Evolutionary conservation across 257 asterid species (phyloP).

Genomic region (Sherardia arvensis): DNA sequence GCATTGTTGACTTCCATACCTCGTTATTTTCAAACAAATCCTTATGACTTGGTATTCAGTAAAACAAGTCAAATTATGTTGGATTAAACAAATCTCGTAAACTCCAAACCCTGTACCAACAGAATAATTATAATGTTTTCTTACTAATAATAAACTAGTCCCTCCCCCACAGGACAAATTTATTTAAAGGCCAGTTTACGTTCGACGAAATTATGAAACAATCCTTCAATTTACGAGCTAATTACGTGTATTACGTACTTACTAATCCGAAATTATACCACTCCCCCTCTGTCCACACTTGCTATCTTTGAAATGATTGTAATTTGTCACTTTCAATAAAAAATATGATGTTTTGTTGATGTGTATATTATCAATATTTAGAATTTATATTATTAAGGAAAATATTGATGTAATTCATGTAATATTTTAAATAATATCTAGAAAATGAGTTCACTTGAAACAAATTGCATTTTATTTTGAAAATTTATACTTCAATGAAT

Average conservation of each 20-base stretch:
- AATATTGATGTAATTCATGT: too few relatives aligned
- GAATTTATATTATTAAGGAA: too few relatives aligned
- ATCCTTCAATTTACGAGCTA: neutral
- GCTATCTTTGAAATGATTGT: too few relatives aligned
- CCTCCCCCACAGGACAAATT: neutral
- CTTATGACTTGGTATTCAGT: slow-evolving; percentile 11
- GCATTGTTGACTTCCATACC: slow-evolving; percentile 22
- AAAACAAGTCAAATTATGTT: slow-evolving; percentile 28
- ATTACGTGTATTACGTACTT: neutral
- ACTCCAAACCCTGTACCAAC: slow-evolving; percentile 38
- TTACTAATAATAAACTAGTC: slow-evolving; percentile 21
- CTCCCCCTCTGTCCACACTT: too few relatives aligned
- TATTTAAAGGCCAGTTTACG: neutral
- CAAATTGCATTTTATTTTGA: too few relatives aligned
- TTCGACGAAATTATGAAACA: neutral
- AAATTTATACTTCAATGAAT: too few relatives aligned
- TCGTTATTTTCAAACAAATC: slow-evolving; percentile 32
- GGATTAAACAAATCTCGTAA: slow-evolving; percentile 21
- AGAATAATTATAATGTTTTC: slow-evolving; percentile 50
- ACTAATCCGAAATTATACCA: too few relatives aligned
- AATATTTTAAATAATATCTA: too few relatives aligned
- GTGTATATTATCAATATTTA: too few relatives aligned
- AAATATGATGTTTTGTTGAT: too few relatives aligned
- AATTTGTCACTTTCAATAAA: too few relatives aligned
- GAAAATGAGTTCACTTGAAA: too few relatives aligned